Base-by-base conservation (phyloP, 2,329 filamentous ascomycete species). In the Lojkania enalia region DNA sequence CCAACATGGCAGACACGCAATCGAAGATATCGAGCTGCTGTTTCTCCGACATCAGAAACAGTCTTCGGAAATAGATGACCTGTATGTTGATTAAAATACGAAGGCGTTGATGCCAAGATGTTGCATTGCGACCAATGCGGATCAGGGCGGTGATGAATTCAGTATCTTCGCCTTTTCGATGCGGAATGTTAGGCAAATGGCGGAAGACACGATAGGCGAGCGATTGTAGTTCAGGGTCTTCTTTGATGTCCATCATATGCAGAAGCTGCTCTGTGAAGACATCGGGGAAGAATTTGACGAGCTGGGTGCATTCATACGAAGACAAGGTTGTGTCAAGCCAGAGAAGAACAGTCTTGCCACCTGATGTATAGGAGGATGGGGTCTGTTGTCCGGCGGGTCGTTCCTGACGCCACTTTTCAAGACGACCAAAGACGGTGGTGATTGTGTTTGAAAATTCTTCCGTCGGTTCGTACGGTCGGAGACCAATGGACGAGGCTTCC, bases 221-320 rank as follows among this genome's bases (percentile, higher is more conserved):
- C 7, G 88, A 86, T 77, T 96, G 95, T 2, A 99, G 80, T 70
- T 99, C 95, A 0, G 90, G 90, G 61, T 99, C 94, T 70, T 99
- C 94, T 70, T 97, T 97, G 67, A 99, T 90, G 64, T 99, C 94
- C 92, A 99, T 99, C 94, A 99, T 99, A 75, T 99, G 91, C 40
- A 99, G 76, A 12, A 99, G 81, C 67, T 96, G 88, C 60, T 94
- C 88, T 68, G 95, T 94, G 63, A 97, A 92, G 0, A 87, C 79
- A 25, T 88, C 81, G 0, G 90, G 87, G 76, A 99, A 97, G 79
- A 96, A 97, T 3, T 86, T 84, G 14, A 95, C 83, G 12, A 99
- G 81, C 64, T 94, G 87, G 0, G 84, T 95, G 71, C 94, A 99
- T 67, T 97, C 94, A 52, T 95, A 88, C 0, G 90, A 95, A 2